Evolutionary conservation across 345 rosid species (phyloP).

Genomic region (Mangifera indica): DNA sequence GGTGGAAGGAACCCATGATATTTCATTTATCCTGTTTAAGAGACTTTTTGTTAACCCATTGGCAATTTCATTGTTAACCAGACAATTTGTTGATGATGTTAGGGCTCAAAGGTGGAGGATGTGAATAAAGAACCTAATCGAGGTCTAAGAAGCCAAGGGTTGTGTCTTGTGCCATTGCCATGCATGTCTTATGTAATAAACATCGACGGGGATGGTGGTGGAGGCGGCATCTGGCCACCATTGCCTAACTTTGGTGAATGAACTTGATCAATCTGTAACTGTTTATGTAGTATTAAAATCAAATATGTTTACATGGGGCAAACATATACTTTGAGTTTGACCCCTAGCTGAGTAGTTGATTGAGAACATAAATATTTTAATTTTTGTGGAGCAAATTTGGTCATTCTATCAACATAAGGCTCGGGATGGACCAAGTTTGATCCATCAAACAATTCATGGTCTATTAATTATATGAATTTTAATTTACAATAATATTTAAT

Average conservation of each 20-base stretch:
- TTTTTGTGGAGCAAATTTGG: slow-evolving; percentile 75
- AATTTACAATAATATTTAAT: too few species aligned
- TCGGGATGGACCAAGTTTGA: slow-evolving; percentile 72
- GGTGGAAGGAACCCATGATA: too few species aligned
- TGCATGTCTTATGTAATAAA: slow-evolving; percentile 88
- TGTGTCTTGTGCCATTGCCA: slow-evolving; percentile 87
- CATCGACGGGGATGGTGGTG: slow-evolving; percentile 41
- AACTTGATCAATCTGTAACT: not conserved
- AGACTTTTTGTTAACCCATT: too few species aligned
- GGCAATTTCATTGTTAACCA: not conserved
- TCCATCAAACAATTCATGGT: slow-evolving; percentile 42
- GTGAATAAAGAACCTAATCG: slow-evolving; percentile 40
- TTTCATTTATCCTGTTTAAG: too few species aligned
- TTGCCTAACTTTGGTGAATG: slow-evolving; percentile 38
- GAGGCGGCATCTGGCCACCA: slow-evolving; percentile 60
- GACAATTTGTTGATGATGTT: not conserved
- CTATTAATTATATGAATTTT: not conserved
- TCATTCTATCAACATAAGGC: slow-evolving; percentile 37
- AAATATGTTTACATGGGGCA: too few species aligned
- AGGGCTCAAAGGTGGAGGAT: slow-evolving; percentile 47
- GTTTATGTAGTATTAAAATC: not conserved
- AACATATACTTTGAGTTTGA: not conserved
- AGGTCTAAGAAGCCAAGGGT: slow-evolving; percentile 80
- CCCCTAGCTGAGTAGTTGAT: not conserved
- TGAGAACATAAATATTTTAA: slow-evolving; percentile 5